Conservation (phyloP, 2,329 filamentous ascomycete genomes). For the Sclerotinia subarctica region DNA sequence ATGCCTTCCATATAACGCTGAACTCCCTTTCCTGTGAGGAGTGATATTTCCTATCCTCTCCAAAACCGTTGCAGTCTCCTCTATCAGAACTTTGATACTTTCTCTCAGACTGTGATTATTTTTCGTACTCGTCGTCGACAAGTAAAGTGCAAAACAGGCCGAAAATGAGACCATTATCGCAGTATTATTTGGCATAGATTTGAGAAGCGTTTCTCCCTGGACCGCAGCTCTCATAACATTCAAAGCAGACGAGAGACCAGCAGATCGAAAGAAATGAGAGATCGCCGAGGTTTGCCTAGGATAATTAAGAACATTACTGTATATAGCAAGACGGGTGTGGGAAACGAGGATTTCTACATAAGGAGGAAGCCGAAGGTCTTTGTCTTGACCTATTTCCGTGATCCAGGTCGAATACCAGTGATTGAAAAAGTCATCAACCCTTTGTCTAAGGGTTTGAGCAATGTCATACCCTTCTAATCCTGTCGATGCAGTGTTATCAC, state of each 20-base stretch:
- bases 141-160: conserved; percentile 65
- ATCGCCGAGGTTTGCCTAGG: conserved; percentile 67
- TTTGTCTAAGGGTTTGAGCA: conserved; percentile 56
- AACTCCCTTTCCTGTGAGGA: conserved; percentile 63
- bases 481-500: conserved; percentile 50
- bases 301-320: conserved; percentile 71
- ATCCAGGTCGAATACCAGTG: conserved; percentile 64
- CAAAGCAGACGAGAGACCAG: conserved; percentile 67
- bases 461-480: conserved; percentile 51
- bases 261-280: conserved; percentile 69
- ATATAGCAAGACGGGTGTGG: conserved; percentile 71
- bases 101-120: conserved; percentile 56
- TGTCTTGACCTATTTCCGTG: conserved; percentile 52
- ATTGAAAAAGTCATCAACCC: conserved; percentile 64
- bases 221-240: conserved; percentile 72
- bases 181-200: conserved; percentile 78
- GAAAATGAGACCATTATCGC: conserved; percentile 76
- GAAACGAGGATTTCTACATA: conserved; percentile 74
- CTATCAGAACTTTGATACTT: conserved; percentile 61
- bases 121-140: conserved; percentile 57
- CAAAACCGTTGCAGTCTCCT: conserved; percentile 65
- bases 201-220: conserved; percentile 65
- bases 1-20: conserved; percentile 56
- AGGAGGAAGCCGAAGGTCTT: conserved; percentile 58
- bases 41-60: conserved; percentile 67